Evolutionary conservation across 108 stramenopile genomes (phyloP).

Genomic region (Fistulifera pelliculosa): DNA sequence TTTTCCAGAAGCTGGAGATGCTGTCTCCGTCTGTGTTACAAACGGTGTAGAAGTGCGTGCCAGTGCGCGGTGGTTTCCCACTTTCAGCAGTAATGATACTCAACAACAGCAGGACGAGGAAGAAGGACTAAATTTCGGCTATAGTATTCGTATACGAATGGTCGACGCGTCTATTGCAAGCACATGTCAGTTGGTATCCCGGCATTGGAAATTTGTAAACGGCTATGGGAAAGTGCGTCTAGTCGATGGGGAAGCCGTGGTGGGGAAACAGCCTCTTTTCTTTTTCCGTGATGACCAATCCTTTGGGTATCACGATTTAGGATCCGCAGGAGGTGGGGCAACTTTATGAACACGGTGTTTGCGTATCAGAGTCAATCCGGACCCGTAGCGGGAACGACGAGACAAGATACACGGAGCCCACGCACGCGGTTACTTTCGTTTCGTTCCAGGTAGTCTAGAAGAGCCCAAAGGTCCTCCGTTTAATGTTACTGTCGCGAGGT

Average conservation of each 20-base stretch:
- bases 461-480: constrained; percentile 6
- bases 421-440: constrained; percentile 8
- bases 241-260: constrained; percentile 5
- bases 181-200: constrained; percentile 8
- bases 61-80: constrained; percentile 15
- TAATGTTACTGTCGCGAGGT: constrained; percentile 7
- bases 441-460: constrained; percentile 5
- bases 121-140: constrained; percentile 2
- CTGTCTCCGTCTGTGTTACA: constrained; percentile 1
- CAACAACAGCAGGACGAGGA: not conserved
- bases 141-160: constrained; percentile 10
- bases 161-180: not conserved
- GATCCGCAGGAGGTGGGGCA: constrained; percentile 8
- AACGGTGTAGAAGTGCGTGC: constrained; percentile 10
- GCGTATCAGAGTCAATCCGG: constrained; percentile 9
- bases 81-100: no score
- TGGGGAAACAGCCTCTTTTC: constrained; percentile 10
- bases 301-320: constrained; percentile 1
- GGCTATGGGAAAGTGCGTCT: constrained; percentile 7
- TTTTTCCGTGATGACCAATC: constrained; percentile 1
- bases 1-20: constrained; percentile 5
- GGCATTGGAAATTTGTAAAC: constrained; percentile 6
- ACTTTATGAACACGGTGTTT: not conserved
- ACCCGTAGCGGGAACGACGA: constrained; percentile 11
- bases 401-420: not conserved